Percentiles rank a stretch among this genome's conserved stretches.
Conservation (phyloP, 331 rosid genomes). For the Quercus phellos region DNA sequence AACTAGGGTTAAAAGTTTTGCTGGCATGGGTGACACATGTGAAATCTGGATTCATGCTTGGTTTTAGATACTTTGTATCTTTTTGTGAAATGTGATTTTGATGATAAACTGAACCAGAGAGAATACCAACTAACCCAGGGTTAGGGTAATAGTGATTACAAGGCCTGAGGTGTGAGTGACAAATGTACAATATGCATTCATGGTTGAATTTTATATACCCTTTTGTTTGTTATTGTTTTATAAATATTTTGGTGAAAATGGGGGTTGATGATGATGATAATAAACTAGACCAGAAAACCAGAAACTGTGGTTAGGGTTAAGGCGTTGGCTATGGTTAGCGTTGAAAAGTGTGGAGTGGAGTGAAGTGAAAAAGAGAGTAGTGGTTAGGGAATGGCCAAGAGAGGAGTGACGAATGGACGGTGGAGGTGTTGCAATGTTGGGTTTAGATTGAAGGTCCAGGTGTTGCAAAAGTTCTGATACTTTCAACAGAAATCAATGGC, state of each 20-base stretch:
- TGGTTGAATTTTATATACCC: neutral
- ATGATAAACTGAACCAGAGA: neutral
- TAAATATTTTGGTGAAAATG: neutral
- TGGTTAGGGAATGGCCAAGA: conserved; percentile 51
- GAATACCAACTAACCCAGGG: conserved; percentile 28
- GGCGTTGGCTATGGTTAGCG: conserved; percentile 23
- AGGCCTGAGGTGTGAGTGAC: conserved; percentile 21
- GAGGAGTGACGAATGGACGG: conserved; percentile 58
- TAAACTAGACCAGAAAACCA: neutral
- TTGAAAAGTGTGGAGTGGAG: conserved; percentile 28
- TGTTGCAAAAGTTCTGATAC: conserved; percentile 78
- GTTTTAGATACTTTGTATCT: conserved; percentile 1
- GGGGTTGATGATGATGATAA: neutral
- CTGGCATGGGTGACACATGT: conserved; percentile 49
- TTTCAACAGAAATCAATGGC: conserved; percentile 64
- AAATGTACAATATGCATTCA: conserved; percentile 37
- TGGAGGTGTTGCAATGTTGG: conserved; percentile 24
- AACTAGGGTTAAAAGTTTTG: conserved; percentile 13
- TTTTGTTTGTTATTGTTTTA: neutral
- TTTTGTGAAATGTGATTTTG: neutral
- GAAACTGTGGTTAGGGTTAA: conserved; percentile 18
- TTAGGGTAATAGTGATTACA: conserved; percentile 20
- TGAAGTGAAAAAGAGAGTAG: conserved; percentile 30
- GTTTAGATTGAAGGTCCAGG: conserved; percentile 34
- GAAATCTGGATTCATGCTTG: conserved; percentile 36